Base-by-base conservation (phyloP, 2,329 filamentous ascomycete genomes). In the Neofusicoccum ribis region DNA sequence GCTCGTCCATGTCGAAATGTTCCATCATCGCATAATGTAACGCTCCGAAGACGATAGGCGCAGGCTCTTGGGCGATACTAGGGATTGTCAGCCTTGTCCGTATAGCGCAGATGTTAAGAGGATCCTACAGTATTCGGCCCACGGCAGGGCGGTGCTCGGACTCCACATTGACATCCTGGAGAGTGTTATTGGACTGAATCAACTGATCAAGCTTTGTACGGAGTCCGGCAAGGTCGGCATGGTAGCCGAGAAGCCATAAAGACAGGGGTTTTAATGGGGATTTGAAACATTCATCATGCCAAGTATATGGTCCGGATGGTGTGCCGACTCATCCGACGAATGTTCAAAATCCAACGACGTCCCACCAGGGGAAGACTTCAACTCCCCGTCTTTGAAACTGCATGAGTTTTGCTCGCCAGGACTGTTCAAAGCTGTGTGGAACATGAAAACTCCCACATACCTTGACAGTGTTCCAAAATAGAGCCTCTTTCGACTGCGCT, bases 1-100 rank as follows among this genome's bases (percentile, higher is more conserved):
- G 77, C 67, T 88, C 86, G 54, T 87, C 82, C 84, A 89, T 86
- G 70, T 89, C 86, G 68, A 89, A 89, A 65, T 84, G 77, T 12
- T 81, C 72, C 34, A 82, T 78, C 78, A 88, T 83, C 2, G 85
- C 85, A 64, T 87, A 75, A 70, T 89, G 86, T 2, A 88, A 76
- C 0, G 85, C 84, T 1, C 83, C 86, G 60, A 89, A 85, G 41
- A 87, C 81, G 6, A 88, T 80, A 0, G 87, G 85, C 1, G 85
- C 84, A 1, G 86, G 86, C 68, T 89, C 87, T 68, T 87, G 82
- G 31, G 88, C 79, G 66, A 88, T 85, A 0, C 68, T 72, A 43
- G 8, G 39, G 11, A 14, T 1, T 5, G 39, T 63, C 17, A 56
- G 49, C 50, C 11, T 58, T 23, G 17, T 31, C 20, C 47, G 15